Base-by-base conservation (phyloP, 2,329 filamentous ascomycete species). In the Cercospora sp. region DNA sequence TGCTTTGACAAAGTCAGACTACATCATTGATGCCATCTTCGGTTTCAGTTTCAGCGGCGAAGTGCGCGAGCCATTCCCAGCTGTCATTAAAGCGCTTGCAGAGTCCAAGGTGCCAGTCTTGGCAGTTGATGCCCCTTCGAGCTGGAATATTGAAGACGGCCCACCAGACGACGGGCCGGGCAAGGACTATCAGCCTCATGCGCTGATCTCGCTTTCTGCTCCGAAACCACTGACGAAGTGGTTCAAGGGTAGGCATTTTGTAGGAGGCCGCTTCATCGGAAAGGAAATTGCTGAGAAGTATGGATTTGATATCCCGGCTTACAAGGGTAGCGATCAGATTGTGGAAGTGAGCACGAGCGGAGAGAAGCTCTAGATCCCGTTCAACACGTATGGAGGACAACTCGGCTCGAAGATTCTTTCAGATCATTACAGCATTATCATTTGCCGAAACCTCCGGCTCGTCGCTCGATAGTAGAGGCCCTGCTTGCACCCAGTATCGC, bases 21-120 rank as follows among this genome's bases (percentile, higher is more conserved):
- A 97, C 73, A 82, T 99, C 63, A 84, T 99, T 67, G 95, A 99
- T 80, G 93, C 95, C 9, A 92, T 99, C 70, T 99, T 99, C 77
- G 90, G 92, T 7, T 99, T 99, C 82, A 95, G 91, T 69, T 99
- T 99, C 82, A 90, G 89, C 1, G 94, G 94, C 6, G 90, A 95
- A 72, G 90, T 99, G 63, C 89, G 95, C n/a, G 92, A 97, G 72
- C 95, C 95, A 1, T 99, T 98, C 77, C 89, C 90, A 0, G 85
- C 85, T 0, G 91, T 97, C 13, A 96, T 99, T 74, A 83, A 86
- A 69, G 89, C 91, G 7, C 84, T 99, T 43, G 88, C 93, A 73
- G 85, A 89, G 51, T 90, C 91, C 5, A 85, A 85, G 28, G 76
- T 95, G 7, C 91, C 93, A 0, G 91, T 98, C 0, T 90, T 95